Evolutionary conservation across 495 filamentous ascomycete species (phyloP), one percentile per base, ranked within the genome.

Genomic region (Penicillium silybi): DNA sequence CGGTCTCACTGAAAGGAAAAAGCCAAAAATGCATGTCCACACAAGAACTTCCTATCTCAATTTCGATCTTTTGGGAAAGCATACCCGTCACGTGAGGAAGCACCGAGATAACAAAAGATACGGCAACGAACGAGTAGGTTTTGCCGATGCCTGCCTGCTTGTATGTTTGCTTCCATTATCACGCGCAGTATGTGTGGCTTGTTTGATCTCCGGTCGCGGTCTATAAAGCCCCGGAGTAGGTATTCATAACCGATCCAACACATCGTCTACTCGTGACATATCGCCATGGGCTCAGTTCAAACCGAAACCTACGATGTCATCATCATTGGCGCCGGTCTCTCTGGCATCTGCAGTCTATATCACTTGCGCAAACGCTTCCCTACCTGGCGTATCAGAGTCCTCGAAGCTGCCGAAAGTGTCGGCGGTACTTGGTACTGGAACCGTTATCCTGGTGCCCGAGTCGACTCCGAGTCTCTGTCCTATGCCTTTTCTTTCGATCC

Each of bases 321-420:
- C 22, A 74, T 81, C 48, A 66, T 83, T 11, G 80, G 80, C 4
- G 78, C 74, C 2, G 80, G 80, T 1, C 71, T 83, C 34, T 69
- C 66, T 7, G 79, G 79, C 0, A 41, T 78, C 32, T 76, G 71
- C 52, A 54, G 63, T 15, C 63, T 78, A 10, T 66, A 72, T 34
- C 57, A 67, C 16, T 59, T 81, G 2, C 65, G 71, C 6, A 55
- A 75, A 25, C 62, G 67, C 16, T 75, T 76, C 26, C 65, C 74
- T 44, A 65, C 68, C 7, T 61, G 58, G 58, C 51, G 52, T 3
- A 66, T 64, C 26, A 70, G 71, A 43, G 66, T 76, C 6, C 56
- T 79, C 26, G 80, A 82, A 46, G 67, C 68, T 7, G 79, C 69
- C 6, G 59, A 66, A 27, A 71, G 68, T 34, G 65, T 79, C 3